phyloP scores from a whole-genome alignment of 495 filamentous ascomycete species.

The Hypoxylon intermedium region DNA sequence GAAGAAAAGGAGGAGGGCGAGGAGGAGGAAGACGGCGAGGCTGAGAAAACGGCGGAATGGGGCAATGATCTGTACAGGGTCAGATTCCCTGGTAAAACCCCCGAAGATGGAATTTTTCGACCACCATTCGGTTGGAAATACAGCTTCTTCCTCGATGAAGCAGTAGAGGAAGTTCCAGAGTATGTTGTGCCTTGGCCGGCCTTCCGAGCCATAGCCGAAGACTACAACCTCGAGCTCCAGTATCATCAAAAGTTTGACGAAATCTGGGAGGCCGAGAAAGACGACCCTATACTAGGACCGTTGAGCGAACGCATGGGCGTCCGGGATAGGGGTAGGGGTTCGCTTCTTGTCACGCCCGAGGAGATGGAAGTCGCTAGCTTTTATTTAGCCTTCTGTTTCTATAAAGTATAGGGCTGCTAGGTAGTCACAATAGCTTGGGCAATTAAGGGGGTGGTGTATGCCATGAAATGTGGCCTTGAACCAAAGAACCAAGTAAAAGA shows the following conservation, averaged over 20 bases:
- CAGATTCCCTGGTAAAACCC: conserved; percentile 80
- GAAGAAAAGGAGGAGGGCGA: conserved; percentile 46
- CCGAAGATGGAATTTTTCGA: conserved; percentile 81
- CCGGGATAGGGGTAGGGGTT: conserved; percentile 70
- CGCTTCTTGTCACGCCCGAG: conserved; percentile 72
- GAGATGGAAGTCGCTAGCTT: conserved; percentile 92
- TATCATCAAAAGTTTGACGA: conserved; percentile 90
- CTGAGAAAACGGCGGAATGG: conserved; percentile 73
- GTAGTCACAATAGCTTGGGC: background rate
- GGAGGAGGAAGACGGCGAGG: conserved; percentile 60
- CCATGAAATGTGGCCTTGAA: too few relatives aligned
- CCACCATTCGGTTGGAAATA: conserved; percentile 98
- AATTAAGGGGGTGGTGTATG: too few relatives aligned
- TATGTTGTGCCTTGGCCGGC: conserved; percentile 99
- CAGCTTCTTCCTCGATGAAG: conserved; percentile 92
- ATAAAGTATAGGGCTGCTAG: conserved; percentile 71
- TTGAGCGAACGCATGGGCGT: conserved; percentile 96
- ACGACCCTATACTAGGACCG: conserved; percentile 76
- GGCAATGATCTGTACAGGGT: conserved; percentile 92
- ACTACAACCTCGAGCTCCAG: conserved; percentile 93
- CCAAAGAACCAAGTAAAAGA: too few relatives aligned
- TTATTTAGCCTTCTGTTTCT: conserved; percentile 93
- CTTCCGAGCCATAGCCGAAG: conserved; percentile 91
- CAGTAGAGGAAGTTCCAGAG: conserved; percentile 94
- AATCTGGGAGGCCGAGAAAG: conserved; percentile 88